Conservation (phyloP, 75 land plant genomes). For the Sequoia sempervirens region DNA sequence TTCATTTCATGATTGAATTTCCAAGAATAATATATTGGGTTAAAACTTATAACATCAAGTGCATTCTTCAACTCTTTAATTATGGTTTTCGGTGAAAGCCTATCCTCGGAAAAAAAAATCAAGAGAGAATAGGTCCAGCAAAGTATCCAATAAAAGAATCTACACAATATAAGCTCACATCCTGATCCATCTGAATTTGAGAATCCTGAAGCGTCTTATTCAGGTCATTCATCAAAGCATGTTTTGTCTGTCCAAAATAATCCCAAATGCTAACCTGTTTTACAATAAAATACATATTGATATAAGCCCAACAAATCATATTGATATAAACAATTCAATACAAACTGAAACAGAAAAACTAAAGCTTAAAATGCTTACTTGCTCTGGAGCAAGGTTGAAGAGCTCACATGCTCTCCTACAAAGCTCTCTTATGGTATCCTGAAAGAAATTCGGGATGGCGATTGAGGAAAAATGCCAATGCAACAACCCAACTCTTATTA, state of each 20-base stretch:
- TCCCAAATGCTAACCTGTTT: slow-evolving; percentile 74
- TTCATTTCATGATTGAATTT: not conserved
- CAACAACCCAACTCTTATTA: not conserved
- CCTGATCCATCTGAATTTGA: slow-evolving; percentile 77
- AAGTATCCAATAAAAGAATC: not conserved
- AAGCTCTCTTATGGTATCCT: slow-evolving; percentile 84
- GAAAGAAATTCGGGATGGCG: slow-evolving; percentile 4
- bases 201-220: slow-evolving; percentile 75
- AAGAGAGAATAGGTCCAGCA: not conserved
- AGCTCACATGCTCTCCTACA: slow-evolving; percentile 69
- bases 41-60: not conserved
- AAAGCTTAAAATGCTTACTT: slow-evolving; percentile 30
- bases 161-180: slow-evolving; percentile 37
- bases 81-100: not conserved
- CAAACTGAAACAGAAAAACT: not conserved
- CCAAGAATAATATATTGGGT: not conserved
- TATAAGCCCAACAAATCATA: not conserved
- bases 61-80: not conserved
- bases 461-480: not conserved
- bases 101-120: not conserved
- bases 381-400: slow-evolving; percentile 55
- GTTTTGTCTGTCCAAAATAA: slow-evolving; percentile 63
- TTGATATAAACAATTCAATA: not conserved
- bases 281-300: not conserved
- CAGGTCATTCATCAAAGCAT: slow-evolving; percentile 70